phyloP scores from a whole-genome alignment of 2,329 filamentous ascomycete species.

The Aspergillus ruber region DNA sequence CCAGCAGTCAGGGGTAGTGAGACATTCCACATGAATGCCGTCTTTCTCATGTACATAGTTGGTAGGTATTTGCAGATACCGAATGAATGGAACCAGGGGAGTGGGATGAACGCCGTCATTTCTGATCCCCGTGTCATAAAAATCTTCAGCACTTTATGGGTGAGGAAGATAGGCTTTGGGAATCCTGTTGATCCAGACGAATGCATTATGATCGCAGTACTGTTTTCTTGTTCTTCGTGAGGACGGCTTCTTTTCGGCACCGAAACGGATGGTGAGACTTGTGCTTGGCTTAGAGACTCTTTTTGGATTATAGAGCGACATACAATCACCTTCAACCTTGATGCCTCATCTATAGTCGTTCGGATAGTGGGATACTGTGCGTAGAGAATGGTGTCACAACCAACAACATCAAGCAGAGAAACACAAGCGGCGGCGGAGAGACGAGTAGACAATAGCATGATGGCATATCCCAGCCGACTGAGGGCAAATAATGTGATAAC shows the following conservation, averaged over 20 bases:
- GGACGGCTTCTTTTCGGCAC: slow-evolving; percentile 12
- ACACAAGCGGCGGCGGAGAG: slow-evolving; percentile 37
- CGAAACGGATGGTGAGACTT: slow-evolving; percentile 11
- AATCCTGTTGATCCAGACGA: slow-evolving; percentile 46
- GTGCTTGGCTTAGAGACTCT: slow-evolving; percentile 1
- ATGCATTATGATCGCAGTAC: slow-evolving; percentile 39
- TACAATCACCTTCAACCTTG: slow-evolving; percentile 16
- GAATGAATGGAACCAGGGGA: slow-evolving; percentile 42
- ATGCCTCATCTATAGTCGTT: slow-evolving; percentile 23
- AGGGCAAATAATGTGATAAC: slow-evolving; percentile 41
- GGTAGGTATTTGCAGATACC: slow-evolving; percentile 38
- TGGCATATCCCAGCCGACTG: slow-evolving; percentile 39
- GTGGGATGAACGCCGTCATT: slow-evolving; percentile 37
- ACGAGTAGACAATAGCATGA: slow-evolving; percentile 40
- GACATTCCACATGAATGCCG: slow-evolving; percentile 38
- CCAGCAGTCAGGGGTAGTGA: slow-evolving; percentile 34
- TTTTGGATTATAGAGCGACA: slow-evolving; percentile 20
- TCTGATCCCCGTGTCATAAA: slow-evolving; percentile 31
- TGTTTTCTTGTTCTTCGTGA: slow-evolving; percentile 22
- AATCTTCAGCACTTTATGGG: slow-evolving; percentile 35
- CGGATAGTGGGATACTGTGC: slow-evolving; percentile 29
- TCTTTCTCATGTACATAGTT: slow-evolving; percentile 41
- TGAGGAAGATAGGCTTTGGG: slow-evolving; percentile 42
- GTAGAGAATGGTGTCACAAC: slow-evolving; percentile 31
- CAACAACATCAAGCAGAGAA: slow-evolving; percentile 32